Evolutionary conservation across 176 grass and related monocot species (phyloP), one percentile per base, ranked within the genome.

Genomic region (Musa troglodytarum): DNA sequence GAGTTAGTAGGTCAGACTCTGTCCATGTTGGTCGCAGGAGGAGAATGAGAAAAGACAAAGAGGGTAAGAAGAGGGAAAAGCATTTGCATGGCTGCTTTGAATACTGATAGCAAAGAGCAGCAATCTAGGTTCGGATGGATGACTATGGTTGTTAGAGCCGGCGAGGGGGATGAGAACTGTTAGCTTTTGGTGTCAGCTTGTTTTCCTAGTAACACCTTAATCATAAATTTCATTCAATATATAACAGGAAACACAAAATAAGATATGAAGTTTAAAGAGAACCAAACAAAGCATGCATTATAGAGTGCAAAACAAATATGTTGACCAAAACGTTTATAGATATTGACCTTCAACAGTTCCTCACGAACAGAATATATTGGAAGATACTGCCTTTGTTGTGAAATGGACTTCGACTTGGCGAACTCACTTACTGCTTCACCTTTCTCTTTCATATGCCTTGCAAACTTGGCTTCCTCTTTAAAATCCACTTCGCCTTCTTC

Each of bases 401-500:
- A 78, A 87, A 98, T 76, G 74, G 95, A 98, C 84, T 93, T 98
- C 81, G 84, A 91, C 84, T 74, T 93, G 43, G 95, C 95, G 86
- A 98, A 98, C 43, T 98, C 95, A 84, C 95, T 94, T n/a, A 98
- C 95, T 69, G 88, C 95, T 75, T 98, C 90, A 82, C 72, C 82
- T 73, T 98, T 98, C 68, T 86, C 88, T 63, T 93, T 91, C 86
- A 98, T 72, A 76, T 98, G 95, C 68, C 89, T 88, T 64, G 88
- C 89, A 86, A 98, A 98, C 64, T 98, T 98, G 10, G 90, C 95
- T 53, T 98, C 95, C 63, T 91, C 86, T 79, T 94, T 98, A 72
- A 94, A 98, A 91, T 98, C 85, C 62, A 98, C 87, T 78, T 98
- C 95, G 55, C 95, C 95, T 76, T 98, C 80, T 76, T 98, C 95